phyloP scores from a whole-genome alignment of 371 early-diverging fungal genomes.

The Zancudomyces culisetae region DNA sequence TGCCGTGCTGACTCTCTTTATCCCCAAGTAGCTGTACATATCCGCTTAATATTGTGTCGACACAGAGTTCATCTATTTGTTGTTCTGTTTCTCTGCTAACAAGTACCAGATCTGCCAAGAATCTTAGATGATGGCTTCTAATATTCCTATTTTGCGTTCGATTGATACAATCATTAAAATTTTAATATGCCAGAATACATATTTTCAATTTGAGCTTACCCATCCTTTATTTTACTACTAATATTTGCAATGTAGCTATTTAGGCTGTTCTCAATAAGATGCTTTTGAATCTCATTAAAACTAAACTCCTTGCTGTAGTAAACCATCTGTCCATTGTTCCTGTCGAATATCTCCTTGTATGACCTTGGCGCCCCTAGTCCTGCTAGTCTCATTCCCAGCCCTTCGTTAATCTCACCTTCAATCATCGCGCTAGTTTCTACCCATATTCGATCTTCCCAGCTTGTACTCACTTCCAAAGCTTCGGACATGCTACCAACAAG shows the following conservation, averaged over 20 bases:
- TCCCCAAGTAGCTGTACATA: constrained; percentile 9
- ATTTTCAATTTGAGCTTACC: too few species aligned
- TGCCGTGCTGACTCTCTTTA: constrained; percentile 5
- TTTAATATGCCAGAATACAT: neutral
- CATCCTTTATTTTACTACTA: too few species aligned
- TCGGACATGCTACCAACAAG: constrained; percentile 29
- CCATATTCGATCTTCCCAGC: constrained; percentile 24
- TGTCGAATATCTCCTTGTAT: constrained; percentile 6
- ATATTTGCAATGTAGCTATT: too few species aligned
- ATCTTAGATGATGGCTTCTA: constrained; percentile 8
- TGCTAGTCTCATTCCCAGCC: constrained; percentile 2
- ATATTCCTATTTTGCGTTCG: neutral
- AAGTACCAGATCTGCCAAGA: constrained; percentile 17
- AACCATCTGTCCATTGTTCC: too few species aligned
- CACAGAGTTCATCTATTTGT: constrained; percentile 3
- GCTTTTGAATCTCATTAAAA: constrained; percentile 15
- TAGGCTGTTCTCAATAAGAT: constrained; percentile 7
- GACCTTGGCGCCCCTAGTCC: neutral
- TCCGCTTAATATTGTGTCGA: constrained; percentile 4
- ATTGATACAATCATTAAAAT: neutral
- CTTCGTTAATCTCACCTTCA: constrained; percentile 14
- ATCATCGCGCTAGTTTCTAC: constrained; percentile 21
- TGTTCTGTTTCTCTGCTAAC: constrained; percentile 4
- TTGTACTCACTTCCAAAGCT: constrained; percentile 15
- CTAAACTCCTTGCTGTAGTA: too few species aligned